Conservation (phyloP, 495 filamentous ascomycete species). For the Acidomyces sp. region DNA sequence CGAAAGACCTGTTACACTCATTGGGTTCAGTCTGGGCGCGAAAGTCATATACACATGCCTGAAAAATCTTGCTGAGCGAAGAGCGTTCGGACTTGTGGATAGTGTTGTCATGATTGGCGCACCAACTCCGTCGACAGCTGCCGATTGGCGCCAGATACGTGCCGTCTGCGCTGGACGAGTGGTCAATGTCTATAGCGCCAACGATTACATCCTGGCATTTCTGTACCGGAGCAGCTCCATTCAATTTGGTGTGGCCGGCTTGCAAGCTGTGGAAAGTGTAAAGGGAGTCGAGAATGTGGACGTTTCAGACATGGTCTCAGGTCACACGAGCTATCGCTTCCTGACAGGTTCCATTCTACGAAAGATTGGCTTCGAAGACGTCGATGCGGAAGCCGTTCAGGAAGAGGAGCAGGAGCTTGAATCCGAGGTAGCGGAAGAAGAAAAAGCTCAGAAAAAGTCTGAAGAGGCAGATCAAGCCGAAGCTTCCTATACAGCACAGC, state of each 20-base stretch:
- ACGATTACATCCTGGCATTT: conserved; percentile 66
- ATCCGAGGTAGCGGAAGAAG: conserved; percentile 45
- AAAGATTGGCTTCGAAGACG: conserved; percentile 53
- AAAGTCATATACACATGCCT: conserved; percentile 78
- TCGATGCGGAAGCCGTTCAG: conserved; percentile 42
- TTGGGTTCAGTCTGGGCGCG: conserved; percentile 87
- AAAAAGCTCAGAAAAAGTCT: conserved; percentile 38
- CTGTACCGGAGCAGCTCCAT: conserved; percentile 65
- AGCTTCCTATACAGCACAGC: conserved; percentile 19
- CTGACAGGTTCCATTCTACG: conserved; percentile 55
- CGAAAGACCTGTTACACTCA: conserved; percentile 71
- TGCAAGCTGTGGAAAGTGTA: conserved; percentile 52
- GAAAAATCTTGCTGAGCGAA: conserved; percentile 56
- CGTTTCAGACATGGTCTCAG: conserved; percentile 56
- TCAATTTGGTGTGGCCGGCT: conserved; percentile 62
- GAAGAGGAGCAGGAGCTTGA: conserved; percentile 45
- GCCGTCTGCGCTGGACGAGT: conserved; percentile 60
- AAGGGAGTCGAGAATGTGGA: conserved; percentile 64
- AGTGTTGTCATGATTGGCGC: conserved; percentile 72
- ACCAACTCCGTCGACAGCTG: conserved; percentile 54
- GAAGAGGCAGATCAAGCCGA: conserved; percentile 36
- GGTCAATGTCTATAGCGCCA: conserved; percentile 64
- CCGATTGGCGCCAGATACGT: conserved; percentile 55
- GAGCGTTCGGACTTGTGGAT: conserved; percentile 77
- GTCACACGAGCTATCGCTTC: conserved; percentile 59